phyloP scores from a whole-genome alignment of 225 moss, liverwort and hornwort genomes.

The Marchantia polymorpha region DNA sequence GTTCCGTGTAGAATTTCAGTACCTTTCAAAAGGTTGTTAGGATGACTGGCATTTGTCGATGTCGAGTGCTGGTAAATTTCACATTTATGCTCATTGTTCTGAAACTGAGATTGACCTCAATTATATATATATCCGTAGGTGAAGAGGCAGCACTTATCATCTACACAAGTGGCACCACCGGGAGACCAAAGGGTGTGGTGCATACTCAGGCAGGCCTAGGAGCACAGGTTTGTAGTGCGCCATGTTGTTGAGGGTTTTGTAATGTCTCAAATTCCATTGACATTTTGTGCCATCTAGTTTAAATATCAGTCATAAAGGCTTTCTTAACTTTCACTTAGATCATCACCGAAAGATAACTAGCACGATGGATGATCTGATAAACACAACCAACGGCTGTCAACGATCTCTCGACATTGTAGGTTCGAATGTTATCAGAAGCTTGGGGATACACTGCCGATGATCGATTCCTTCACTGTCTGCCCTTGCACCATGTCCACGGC shows the following conservation, averaged over 20 bases:
- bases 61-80: not conserved
- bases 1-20: not conserved
- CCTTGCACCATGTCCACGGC: constrained; percentile 96
- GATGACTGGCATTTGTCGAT: not conserved
- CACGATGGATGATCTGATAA: not conserved
- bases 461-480: constrained; percentile 84
- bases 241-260: not conserved
- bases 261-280: not conserved
- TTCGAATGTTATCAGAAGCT: constrained; percentile 69
- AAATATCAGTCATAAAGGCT: not conserved
- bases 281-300: not conserved
- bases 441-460: constrained; percentile 76
- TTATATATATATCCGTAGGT: constrained; percentile 35
- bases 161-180: constrained; percentile 95
- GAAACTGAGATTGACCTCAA: not conserved
- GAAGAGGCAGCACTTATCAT: constrained; percentile 79
- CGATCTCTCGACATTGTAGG: constrained; percentile 42
- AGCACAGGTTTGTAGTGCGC: constrained; percentile 59
- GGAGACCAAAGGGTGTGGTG: constrained; percentile 86
- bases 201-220: constrained; percentile 80
- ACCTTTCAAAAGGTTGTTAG: not conserved
- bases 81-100: not conserved
- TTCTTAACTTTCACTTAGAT: too few species aligned
- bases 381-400: not conserved
- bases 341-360: not conserved